Conservation (phyloP, 2,329 filamentous ascomycete species). For the Hirsutella minnesotensis region DNA sequence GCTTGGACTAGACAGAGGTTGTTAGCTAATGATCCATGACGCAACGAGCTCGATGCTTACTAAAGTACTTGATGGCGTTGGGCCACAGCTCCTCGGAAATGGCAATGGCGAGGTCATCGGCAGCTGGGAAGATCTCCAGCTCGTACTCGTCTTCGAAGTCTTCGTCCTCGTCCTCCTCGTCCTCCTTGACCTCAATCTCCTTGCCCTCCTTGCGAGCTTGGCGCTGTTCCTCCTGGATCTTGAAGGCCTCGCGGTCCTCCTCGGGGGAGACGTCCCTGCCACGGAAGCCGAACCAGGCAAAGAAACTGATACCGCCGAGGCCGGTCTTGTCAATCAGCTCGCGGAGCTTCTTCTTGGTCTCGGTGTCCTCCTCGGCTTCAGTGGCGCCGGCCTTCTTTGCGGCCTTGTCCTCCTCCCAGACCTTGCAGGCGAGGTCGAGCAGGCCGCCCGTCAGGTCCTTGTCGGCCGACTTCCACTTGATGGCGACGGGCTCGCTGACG, state of each 20-base stretch:
- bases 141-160: slow-evolving; percentile 52
- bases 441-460: slow-evolving; percentile 78
- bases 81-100: slow-evolving; percentile 85
- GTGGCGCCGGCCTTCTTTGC: slow-evolving; percentile 17
- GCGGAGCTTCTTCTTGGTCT: slow-evolving; percentile 37
- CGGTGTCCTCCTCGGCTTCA: slow-evolving; percentile 20
- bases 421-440: slow-evolving; percentile 57
- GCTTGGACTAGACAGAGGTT: slow-evolving; percentile 25
- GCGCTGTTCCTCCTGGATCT: slow-evolving; percentile 48
- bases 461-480: slow-evolving; percentile 62
- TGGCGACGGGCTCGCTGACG: slow-evolving; percentile 79
- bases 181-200: slow-evolving; percentile 30
- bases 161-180: slow-evolving; percentile 50
- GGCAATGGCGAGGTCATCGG: slow-evolving; percentile 68
- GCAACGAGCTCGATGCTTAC: slow-evolving; percentile 36
- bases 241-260: slow-evolving; percentile 52
- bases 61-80: slow-evolving; percentile 80
- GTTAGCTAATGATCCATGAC: background rate
- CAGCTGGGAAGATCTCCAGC: slow-evolving; percentile 78
- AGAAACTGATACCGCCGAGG: slow-evolving; percentile 65
- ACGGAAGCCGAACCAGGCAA: slow-evolving; percentile 76
- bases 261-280: slow-evolving; percentile 59
- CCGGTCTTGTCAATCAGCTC: slow-evolving; percentile 47
- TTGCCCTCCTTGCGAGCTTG: slow-evolving; percentile 36
- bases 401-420: slow-evolving; percentile 48